Evolutionary conservation across 306 rosid genomes (phyloP).

Genomic region (Delonix regia): DNA sequence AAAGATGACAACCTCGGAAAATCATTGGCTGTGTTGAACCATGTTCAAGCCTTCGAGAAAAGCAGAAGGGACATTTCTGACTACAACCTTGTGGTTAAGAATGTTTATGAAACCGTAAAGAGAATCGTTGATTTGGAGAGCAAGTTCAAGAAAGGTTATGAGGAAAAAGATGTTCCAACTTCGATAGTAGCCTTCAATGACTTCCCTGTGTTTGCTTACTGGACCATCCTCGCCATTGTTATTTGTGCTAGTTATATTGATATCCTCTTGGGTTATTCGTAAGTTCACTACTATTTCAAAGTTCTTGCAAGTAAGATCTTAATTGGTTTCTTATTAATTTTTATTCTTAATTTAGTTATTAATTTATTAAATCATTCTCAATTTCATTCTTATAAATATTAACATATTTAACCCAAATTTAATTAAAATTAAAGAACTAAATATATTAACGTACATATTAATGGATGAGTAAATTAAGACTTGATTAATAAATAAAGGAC

Average conservation of each 20-base stretch:
- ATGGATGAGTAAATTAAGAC: no score
- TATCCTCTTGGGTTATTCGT: slow-evolving; percentile 6
- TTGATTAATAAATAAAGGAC: no score
- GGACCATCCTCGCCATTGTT: slow-evolving; percentile 48
- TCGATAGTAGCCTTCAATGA: slow-evolving; percentile 38
- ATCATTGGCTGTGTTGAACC: slow-evolving; percentile 41
- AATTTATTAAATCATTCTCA: no score
- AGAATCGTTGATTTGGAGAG: slow-evolving; percentile 58
- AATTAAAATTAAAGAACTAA: no score
- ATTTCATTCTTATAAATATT: no score
- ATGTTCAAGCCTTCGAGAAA: slow-evolving; percentile 32
- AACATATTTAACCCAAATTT: no score
- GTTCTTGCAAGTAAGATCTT: no score
- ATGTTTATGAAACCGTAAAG: slow-evolving; percentile 43
- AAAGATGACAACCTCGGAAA: slow-evolving; percentile 43
- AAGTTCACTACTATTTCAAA: not conserved
- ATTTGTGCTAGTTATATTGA: slow-evolving; percentile 27
- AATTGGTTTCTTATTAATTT: no score
- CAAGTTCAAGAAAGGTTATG: slow-evolving; percentile 47
- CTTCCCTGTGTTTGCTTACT: slow-evolving; percentile 50
- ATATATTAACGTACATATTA: no score
- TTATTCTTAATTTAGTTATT: no score
- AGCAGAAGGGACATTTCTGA: slow-evolving; percentile 41
- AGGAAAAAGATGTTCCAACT: slow-evolving; percentile 35
- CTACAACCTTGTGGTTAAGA: slow-evolving; percentile 41